Base-by-base conservation (phyloP, 352 stramenopile genomes). In the Pythium plurisporium region DNA sequence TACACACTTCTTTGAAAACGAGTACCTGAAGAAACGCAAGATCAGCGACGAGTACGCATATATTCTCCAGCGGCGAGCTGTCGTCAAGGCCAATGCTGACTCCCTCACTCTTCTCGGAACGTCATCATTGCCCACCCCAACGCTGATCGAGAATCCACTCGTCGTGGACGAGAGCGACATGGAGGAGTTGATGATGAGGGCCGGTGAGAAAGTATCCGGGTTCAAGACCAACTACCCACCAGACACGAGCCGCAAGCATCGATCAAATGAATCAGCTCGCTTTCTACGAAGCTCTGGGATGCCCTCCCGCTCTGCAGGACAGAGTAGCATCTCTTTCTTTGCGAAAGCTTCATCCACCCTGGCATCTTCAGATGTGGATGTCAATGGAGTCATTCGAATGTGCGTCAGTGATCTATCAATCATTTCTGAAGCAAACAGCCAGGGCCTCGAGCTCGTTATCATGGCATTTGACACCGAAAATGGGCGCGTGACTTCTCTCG, bases 41-140 rank as follows among this genome's bases (percentile, higher is more conserved):
- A 82, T 91, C 20, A 79, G 77, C 47, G 81, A 89, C 44, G 81
- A 91, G 45, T 83, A 87, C 57, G 54, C 70, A 10, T 91, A 91
- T 50, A 86, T 89, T 59, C 67, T 89, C 22, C 70, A 80, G 33
- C 73, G 82, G 14, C 72, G 76, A 10, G 66, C 69, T 5, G 74
- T 57, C 31, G 57, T 64, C 2, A 27, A 70, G 26, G 47, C 62
- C 4, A 45, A 73, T 33, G 60, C 68, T 15, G 2, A 15, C 0
- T 66, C 45, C 40, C 54, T 41, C 3, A 34, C 33, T 30, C 67
- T 49, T 11, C 27, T 78, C n/a, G 73, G 76, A 27, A 58, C 64
- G 1, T 71, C 67, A 5, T 73, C 64, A 5, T 54, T 87, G 4
- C 64, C 72, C 17, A 74, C 69, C 12, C 79, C 79, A 4, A 73